Evolutionary conservation across 2,329 filamentous ascomycete species (phyloP).

Genomic region (Nemania bipapillata): DNA sequence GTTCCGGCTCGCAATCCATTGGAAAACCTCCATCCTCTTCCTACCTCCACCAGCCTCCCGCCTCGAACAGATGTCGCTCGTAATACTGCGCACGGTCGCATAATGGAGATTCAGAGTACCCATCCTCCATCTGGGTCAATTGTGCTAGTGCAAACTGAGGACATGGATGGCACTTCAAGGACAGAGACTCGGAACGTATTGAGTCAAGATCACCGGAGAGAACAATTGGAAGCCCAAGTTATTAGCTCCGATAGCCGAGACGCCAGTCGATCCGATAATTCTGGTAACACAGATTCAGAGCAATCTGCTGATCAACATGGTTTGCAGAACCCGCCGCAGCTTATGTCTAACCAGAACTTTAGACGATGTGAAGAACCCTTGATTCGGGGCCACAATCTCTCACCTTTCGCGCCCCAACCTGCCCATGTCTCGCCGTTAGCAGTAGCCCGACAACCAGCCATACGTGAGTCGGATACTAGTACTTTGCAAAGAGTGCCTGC

Average conservation of each 20-base stretch:
- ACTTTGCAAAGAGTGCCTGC: slow-evolving; percentile 59
- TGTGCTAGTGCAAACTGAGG: slow-evolving; percentile 33
- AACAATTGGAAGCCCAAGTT: slow-evolving; percentile 46
- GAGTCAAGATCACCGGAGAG: slow-evolving; percentile 29
- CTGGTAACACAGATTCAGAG: slow-evolving; percentile 53
- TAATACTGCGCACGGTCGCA: slow-evolving; percentile 34
- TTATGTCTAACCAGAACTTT: slow-evolving; percentile 54
- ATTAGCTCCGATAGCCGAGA: slow-evolving; percentile 56
- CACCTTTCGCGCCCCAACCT: slow-evolving; percentile 78
- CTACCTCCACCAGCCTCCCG: slow-evolving; percentile 24
- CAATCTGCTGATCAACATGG: slow-evolving; percentile 52
- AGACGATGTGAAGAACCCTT: slow-evolving; percentile 67
- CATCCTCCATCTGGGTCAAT: slow-evolving; percentile 29
- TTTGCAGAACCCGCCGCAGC: slow-evolving; percentile 52
- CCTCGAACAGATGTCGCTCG: slow-evolving; percentile 27
- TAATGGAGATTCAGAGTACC: slow-evolving; percentile 39
- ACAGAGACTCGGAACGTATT: slow-evolving; percentile 5
- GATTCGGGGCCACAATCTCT: slow-evolving; percentile 77
- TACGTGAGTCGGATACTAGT: slow-evolving; percentile 49
- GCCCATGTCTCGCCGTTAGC: slow-evolving; percentile 73
- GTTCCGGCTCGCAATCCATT: slow-evolving; percentile 61
- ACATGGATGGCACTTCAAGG: slow-evolving; percentile 26
- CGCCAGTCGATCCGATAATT: slow-evolving; percentile 58
- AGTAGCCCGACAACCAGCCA: slow-evolving; percentile 54
- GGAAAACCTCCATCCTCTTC: slow-evolving; percentile 51